Evolutionary conservation across 2,329 filamentous ascomycete genomes (phyloP), one percentile per base, ranked within the genome.

Genomic region (Coniella vitis): DNA sequence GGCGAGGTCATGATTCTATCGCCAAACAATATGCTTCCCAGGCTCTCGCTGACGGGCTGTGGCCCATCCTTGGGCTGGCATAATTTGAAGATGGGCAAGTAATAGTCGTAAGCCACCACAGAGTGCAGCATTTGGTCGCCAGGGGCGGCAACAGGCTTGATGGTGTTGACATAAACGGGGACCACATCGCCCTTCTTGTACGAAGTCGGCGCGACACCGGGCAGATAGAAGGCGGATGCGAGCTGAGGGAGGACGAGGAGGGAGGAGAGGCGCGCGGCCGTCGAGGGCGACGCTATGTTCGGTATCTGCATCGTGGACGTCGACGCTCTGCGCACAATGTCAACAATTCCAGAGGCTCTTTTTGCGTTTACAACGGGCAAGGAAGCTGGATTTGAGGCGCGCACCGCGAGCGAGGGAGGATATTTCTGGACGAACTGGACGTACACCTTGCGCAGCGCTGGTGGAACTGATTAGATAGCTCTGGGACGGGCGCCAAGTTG

Each of bases 1-100:
- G 91, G 88, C 32, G 91, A 97, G n/a, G 89, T 95, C 71, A 89
- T 89, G 70, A 98, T 98, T 49, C 93, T 82, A 69, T 98, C 93
- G 57, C 93, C 93, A 60, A 98, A 98, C 45, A 98, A 70, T 63
- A 98, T 98, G 73, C 91, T 96, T 20, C 93, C 93, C 55, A 98
- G 69, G 56, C 87, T 93, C 70, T 96, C 93, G 36, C 87, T 84
- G 19, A 95, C 81, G 71, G 86, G 79, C 64, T 90, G 68, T 8
- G 90, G 83, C 2, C 88, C 88, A 53, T 75, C 83, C 48, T 86
- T 71, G 2, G 91, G 93, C 58, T 78, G 71, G 68, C 93, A 98
- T 73, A 96, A 95, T 62, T 87, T 83, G 68, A 98, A 95, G 3
- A 78, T 78, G 5, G 83, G 79, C 60, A 93, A 83, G 65, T 98